Base-by-base conservation (phyloP, 176 grass and related monocot genomes). In the Tuctoria greenei region DNA sequence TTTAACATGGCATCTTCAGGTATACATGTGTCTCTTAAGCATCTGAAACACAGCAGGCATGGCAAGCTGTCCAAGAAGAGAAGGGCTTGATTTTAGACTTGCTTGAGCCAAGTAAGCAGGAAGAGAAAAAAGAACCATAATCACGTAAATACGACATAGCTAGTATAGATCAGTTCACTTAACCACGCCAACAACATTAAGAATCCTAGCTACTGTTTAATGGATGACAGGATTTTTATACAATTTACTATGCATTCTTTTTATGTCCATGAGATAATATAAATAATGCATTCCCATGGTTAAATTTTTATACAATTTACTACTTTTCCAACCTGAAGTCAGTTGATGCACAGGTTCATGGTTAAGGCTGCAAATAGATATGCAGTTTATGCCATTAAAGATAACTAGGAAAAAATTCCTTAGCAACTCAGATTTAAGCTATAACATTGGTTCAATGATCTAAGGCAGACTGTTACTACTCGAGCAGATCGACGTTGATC, bases 1-100 rank as follows among this genome's bases (percentile, higher is more conserved):
- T 83, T 92, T 74, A 98, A 49, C 76, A 92, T 64, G 9, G 73
- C 84, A 6, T 98, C 86, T 92, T 94, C 91, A 13, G 86, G 88
- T 84, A 94, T 87, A 80, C 91, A 98, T 10, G 91, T 93, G 69
- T 98, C 91, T 47, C 84, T 93, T 44, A 93, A 86, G 80, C 95
- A 97, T 84, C 91, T 91, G 54, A 91, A 56, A 75, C 88, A 86
- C 61, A 94, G 81, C 14, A 94, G 87, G 72, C 86, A 92, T 42
- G 95, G 91, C 75, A 94, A 93, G 79, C 91, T 98, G 85, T 38
- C 44, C 35, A 88, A 75, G 49, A 71, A 85, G 74, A 77, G 67
- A 80, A 47, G 34, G 49, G 63, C 36, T 20, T 69, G 69, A 41
- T 12, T 80, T 90, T 54, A 72, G 46, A 84, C 62, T 76, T 83